phyloP scores from a whole-genome alignment of 192 early-diverging fungal species.

The Podila epigama region DNA sequence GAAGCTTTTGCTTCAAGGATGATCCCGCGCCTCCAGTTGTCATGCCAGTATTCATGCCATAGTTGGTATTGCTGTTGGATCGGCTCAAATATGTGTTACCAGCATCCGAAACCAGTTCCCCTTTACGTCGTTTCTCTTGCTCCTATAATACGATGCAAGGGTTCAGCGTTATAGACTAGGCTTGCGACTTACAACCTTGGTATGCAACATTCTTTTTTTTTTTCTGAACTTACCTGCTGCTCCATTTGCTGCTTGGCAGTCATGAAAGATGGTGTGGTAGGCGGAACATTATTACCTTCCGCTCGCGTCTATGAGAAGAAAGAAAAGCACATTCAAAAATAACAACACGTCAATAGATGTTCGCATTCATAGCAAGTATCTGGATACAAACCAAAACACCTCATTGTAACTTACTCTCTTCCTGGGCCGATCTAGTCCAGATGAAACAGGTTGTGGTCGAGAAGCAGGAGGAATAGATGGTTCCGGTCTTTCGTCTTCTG shows the following conservation, averaged over 20 bases:
- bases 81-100: too few species aligned
- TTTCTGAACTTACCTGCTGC: not conserved
- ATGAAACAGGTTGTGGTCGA: not conserved
- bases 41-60: not conserved
- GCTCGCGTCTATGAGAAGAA: not conserved
- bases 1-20: slow-evolving; percentile 12
- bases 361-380: too few species aligned
- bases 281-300: not conserved
- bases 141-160: too few species aligned
- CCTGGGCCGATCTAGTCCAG: slow-evolving; percentile 21
- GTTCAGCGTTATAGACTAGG: too few species aligned
- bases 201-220: too few species aligned
- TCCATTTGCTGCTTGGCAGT: not conserved
- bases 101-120: too few species aligned
- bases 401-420: slow-evolving; percentile 9
- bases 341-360: too few species aligned
- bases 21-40: not conserved
- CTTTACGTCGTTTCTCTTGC: too few species aligned
- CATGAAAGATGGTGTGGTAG: not conserved
- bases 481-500: slow-evolving; percentile 12
- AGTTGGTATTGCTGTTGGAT: not conserved
- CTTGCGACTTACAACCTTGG: too few species aligned
- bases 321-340: not conserved
- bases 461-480: not conserved
- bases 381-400: too few species aligned